Percentiles rank a stretch among this genome's conserved stretches.
phyloP scores from a whole-genome alignment of 2,329 filamentous ascomycete genomes.

The Xylaria sp. region DNA sequence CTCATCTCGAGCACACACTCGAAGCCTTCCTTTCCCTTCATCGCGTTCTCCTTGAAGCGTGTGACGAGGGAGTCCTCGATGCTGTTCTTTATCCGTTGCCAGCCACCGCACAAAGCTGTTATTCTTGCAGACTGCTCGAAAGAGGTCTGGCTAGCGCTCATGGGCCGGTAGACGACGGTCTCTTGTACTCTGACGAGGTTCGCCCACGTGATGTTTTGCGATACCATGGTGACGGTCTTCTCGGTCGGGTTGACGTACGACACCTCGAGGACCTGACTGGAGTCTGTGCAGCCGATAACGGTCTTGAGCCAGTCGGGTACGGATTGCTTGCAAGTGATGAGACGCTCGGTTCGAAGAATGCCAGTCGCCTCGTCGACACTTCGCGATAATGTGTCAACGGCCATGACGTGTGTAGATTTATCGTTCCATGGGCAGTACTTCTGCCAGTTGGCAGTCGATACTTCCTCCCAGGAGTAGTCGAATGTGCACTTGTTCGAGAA shows the following conservation, averaged over 20 bases:
- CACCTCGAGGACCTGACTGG: conserved; percentile 90
- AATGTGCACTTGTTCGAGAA: conserved; percentile 90
- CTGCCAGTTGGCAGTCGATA: conserved; percentile 95
- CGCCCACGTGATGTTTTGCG: conserved; percentile 90
- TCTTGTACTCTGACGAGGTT: conserved; percentile 92
- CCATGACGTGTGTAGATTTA: conserved; percentile 94
- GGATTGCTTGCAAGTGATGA: conserved; percentile 66
- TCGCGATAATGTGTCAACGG: conserved; percentile 89
- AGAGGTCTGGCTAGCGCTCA: conserved; percentile 66
- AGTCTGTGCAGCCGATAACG: conserved; percentile 79
- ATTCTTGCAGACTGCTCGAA: conserved; percentile 92
- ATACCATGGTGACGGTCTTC: conserved; percentile 95
- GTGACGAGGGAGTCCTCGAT: conserved; percentile 92
- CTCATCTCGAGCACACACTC: conserved; percentile 95
- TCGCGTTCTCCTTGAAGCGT: conserved; percentile 89
- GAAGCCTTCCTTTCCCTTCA: conserved; percentile 90
- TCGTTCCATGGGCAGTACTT: conserved; percentile 99
- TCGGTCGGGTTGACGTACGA: conserved; percentile 86
- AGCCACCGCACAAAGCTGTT: conserved; percentile 92
- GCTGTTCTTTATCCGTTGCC: conserved; percentile 95
- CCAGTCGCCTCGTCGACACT: conserved; percentile 60
- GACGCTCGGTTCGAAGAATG: conserved; percentile 65
- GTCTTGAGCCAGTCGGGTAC: conserved; percentile 81
- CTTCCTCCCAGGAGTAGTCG: conserved; percentile 98
- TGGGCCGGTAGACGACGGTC: conserved; percentile 83